These are phyloP conservation scores for Leishmania tropica DNA, from an alignment of 208 protist genomes.

Conservation along the genomic window DNA sequence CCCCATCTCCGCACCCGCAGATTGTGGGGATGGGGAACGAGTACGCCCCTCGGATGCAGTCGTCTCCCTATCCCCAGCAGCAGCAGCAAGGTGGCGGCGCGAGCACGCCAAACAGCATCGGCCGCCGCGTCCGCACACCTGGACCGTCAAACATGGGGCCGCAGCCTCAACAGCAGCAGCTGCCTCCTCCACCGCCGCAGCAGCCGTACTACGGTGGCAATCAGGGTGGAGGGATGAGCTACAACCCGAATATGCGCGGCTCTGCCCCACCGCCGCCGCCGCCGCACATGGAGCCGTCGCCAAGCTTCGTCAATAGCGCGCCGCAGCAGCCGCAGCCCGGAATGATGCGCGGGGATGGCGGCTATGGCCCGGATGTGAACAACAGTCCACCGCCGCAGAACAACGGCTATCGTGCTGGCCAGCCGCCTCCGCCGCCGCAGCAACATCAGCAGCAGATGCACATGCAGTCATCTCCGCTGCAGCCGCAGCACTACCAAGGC, in stretches of 20 bases:
- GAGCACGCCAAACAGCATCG: constrained; percentile 29
- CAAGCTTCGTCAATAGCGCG: constrained; percentile 30
- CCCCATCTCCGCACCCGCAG: constrained; percentile 33
- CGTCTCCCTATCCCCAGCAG: constrained; percentile 30
- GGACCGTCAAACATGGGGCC: constrained; percentile 6
- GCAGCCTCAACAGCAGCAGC: constrained; percentile 8
- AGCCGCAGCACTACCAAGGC: constrained; percentile 38
- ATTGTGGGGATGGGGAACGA: constrained; percentile 36
- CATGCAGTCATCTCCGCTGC: constrained; percentile 38
- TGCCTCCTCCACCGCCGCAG: constrained; percentile 5
- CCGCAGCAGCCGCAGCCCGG: constrained; percentile 18
- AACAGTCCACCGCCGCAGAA: constrained; percentile 36
- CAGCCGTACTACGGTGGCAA: constrained; percentile 32
- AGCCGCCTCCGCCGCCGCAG: constrained; percentile 14
- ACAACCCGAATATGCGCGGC: constrained; percentile 31
- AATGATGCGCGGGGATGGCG: constrained; percentile 39
- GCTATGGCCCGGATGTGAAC: constrained; percentile 26
- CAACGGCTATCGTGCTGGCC: constrained; percentile 29
- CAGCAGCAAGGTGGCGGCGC: constrained; percentile 17
- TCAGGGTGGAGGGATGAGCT: constrained; percentile 29
- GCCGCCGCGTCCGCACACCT: constrained; percentile 17
- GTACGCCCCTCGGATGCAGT: constrained; percentile 25
- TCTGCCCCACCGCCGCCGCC: constrained; percentile 36
- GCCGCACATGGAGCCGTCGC: constrained; percentile 42
- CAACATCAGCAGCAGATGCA: constrained; percentile 37